These are phyloP conservation scores for Lathyrus oleraceus DNA, from an alignment of 306 rosid genomes.

Conservation along the genomic window DNA sequence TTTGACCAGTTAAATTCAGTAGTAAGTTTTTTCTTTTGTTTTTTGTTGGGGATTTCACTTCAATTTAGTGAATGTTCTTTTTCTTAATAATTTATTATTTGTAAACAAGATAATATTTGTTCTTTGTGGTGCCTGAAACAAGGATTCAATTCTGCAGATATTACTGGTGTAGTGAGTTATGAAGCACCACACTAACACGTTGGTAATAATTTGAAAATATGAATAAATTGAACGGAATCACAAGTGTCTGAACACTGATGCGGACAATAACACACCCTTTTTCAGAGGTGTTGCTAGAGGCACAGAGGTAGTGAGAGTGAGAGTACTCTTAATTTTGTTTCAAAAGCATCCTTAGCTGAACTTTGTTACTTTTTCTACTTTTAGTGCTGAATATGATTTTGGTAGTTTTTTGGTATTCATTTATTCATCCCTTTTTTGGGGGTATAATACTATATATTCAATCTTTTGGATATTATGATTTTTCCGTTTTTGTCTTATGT, in stretches of 20 bases:
- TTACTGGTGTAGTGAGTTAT: neutral
- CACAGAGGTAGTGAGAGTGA: neutral
- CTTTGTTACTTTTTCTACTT: neutral
- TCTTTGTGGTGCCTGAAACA: neutral
- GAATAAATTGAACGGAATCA: too few species aligned
- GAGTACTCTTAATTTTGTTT: neutral
- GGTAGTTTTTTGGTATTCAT: neutral
- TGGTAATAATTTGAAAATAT: too few species aligned
- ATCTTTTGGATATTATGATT: constrained; percentile 10
- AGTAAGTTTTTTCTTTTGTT: neutral
- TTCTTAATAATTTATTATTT: neutral
- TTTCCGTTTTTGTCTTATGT: constrained; percentile 4
- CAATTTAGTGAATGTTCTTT: neutral
- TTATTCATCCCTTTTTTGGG: constrained; percentile 2
- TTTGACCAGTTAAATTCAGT: constrained; percentile 40
- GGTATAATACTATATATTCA: neutral
- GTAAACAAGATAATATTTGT: neutral
- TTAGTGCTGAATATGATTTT: constrained; percentile 2
- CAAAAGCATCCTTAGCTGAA: neutral
- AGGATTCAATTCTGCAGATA: constrained; percentile 1
- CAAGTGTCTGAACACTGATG: too few species aligned
- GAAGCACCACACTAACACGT: too few species aligned
- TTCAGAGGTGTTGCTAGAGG: too few species aligned
- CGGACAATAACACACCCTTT: too few species aligned
- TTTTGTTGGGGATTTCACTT: neutral